A percentile compares a stretch with the other conserved stretches of the same genome.
These are phyloP conservation scores for Neopestalotiopsis sp. DNA, from an alignment of 2,329 filamentous ascomycete species.

Conservation along the genomic window DNA sequence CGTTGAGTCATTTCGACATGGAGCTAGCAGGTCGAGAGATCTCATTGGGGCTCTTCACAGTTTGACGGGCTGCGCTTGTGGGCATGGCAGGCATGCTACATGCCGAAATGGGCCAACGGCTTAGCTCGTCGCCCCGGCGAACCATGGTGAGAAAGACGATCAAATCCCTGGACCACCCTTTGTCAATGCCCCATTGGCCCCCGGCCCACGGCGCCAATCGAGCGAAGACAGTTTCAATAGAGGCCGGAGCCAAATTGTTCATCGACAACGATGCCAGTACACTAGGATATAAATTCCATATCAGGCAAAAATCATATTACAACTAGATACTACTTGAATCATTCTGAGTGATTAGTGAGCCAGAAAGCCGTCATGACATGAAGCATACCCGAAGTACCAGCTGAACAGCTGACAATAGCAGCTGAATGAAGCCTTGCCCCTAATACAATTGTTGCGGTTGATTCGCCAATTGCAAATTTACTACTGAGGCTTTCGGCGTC, in stretches of 20 bases:
- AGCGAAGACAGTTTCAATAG: not conserved
- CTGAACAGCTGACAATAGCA: not conserved
- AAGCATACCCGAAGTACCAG: not conserved
- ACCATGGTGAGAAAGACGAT: not conserved
- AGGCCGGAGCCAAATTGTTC: not conserved
- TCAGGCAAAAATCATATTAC: not conserved
- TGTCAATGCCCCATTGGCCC: not conserved
- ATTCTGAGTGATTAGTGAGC: not conserved
- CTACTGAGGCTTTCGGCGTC: not conserved
- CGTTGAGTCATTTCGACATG: conserved; percentile 9
- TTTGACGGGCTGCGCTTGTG: not conserved
- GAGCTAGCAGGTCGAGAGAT: not conserved
- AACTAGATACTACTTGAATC: not conserved
- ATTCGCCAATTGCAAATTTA: not conserved
- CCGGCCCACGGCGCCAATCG: not conserved
- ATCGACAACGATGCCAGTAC: conserved; percentile 6
- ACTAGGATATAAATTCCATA: not conserved
- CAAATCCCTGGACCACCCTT: not conserved
- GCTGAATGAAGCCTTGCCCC: not conserved
- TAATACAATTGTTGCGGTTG: not conserved
- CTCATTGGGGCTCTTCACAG: conserved; percentile 5
- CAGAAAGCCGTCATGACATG: not conserved
- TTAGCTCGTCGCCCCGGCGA: not conserved
- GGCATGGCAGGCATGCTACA: not conserved
- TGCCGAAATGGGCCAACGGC: not conserved